phyloP scores from a whole-genome alignment of 2,329 filamentous ascomycete genomes.

The Penicillium griseofulvum region DNA sequence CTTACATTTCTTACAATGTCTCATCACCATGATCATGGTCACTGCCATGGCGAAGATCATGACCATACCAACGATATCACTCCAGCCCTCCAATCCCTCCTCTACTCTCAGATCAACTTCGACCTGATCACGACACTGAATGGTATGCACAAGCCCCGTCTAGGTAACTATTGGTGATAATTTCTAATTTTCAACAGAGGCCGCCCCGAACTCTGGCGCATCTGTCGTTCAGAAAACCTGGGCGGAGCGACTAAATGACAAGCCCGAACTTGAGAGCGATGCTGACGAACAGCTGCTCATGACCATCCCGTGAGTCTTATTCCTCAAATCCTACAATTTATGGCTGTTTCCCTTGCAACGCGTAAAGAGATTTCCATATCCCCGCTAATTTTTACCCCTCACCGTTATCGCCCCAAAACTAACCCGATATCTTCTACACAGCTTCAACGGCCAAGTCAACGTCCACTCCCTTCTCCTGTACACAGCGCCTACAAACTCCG shows the following conservation, averaged over 20 bases:
- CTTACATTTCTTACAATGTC: slow-evolving; percentile 27
- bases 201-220: slow-evolving; percentile 63
- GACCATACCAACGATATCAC: slow-evolving; percentile 92
- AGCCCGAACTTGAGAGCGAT: slow-evolving; percentile 79
- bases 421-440: slow-evolving; percentile 36
- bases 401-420: slow-evolving; percentile 11
- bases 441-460: slow-evolving; percentile 91
- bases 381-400: slow-evolving; percentile 26
- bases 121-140: slow-evolving; percentile 81
- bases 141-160: slow-evolving; percentile 39
- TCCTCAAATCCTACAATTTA: not conserved
- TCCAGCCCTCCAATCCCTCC: slow-evolving; percentile 82
- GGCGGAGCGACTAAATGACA: slow-evolving; percentile 68
- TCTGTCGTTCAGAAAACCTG: slow-evolving; percentile 86
- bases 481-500: slow-evolving; percentile 66
- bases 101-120: slow-evolving; percentile 92
- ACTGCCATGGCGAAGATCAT: slow-evolving; percentile 58
- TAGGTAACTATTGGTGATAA: not conserved
- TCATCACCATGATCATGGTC: slow-evolving; percentile 39
- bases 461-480: slow-evolving; percentile 86
- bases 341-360: not conserved
- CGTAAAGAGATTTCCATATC: slow-evolving; percentile 3
- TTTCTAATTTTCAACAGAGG: slow-evolving; percentile 45
- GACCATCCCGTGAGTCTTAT: slow-evolving; percentile 69
- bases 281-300: slow-evolving; percentile 93